Evolutionary conservation across 495 filamentous ascomycete species (phyloP).

Genomic region (Chaetomium fimeti): DNA sequence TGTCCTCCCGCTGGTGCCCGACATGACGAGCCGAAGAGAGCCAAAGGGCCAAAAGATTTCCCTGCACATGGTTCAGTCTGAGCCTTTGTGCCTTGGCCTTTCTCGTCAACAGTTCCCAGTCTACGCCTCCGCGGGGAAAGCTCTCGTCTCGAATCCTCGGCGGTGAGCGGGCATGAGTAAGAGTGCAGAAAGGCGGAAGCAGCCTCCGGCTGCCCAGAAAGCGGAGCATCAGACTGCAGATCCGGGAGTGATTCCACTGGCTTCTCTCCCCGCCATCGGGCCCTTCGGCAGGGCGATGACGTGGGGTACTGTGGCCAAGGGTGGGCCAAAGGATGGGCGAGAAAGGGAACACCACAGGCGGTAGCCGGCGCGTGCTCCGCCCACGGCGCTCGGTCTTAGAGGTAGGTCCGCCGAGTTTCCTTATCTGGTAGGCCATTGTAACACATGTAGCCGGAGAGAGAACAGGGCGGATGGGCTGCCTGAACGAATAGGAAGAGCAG

Average conservation of each 20-base stretch:
- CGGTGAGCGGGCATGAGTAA: neutral
- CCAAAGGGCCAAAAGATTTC: neutral
- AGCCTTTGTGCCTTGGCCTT: neutral
- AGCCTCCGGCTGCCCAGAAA: neutral
- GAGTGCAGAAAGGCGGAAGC: slow-evolving; percentile 1
- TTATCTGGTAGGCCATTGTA: neutral
- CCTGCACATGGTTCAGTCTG: neutral
- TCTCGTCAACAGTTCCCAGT: neutral
- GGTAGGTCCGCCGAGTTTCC: slow-evolving; percentile 2
- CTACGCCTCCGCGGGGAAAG: neutral
- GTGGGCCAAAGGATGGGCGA: neutral
- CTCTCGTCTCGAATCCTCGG: neutral
- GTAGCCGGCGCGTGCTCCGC: neutral
- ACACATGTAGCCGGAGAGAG: slow-evolving; percentile 15
- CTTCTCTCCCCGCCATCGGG: slow-evolving; percentile 2
- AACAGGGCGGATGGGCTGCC: slow-evolving; percentile 1
- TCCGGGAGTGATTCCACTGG: slow-evolving; percentile 31
- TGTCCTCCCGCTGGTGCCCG: neutral
- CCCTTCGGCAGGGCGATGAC: slow-evolving; percentile 3
- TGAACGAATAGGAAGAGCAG: slow-evolving; percentile 15
- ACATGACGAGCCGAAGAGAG: neutral
- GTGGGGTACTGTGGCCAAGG: slow-evolving; percentile 2
- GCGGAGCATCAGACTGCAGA: slow-evolving; percentile 16
- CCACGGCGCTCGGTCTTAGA: neutral
- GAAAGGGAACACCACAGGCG: neutral